Evolutionary conservation across 2,329 filamentous ascomycete genomes (phyloP).

Genomic region (Coniochaeta sp.): DNA sequence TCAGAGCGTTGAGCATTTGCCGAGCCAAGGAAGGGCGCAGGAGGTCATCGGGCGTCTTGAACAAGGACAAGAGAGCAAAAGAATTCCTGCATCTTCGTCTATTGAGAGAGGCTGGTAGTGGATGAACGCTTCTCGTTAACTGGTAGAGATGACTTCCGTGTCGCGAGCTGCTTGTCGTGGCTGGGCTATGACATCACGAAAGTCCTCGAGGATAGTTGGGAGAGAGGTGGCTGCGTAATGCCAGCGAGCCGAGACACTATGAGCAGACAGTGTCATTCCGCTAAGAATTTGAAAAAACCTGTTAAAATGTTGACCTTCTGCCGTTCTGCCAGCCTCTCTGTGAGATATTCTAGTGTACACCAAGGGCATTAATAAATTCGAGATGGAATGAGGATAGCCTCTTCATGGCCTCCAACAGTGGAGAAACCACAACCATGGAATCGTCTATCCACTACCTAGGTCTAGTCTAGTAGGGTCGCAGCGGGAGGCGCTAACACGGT

Average conservation of each 20-base stretch:
- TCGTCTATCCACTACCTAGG: too few species aligned
- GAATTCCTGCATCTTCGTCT: neutral
- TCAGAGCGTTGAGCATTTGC: neutral
- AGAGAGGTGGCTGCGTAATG: neutral
- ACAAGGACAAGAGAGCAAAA: neutral
- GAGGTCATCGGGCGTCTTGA: neutral
- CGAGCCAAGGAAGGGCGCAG: neutral
- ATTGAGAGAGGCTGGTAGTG: neutral
- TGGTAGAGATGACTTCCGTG: neutral
- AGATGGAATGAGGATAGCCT: neutral
- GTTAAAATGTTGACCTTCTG: neutral
- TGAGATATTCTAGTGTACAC: neutral
- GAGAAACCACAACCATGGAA: neutral
- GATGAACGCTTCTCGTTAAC: neutral
- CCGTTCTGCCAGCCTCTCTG: neutral
- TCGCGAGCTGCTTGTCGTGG: neutral
- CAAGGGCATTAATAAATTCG: neutral
- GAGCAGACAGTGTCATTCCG: neutral
- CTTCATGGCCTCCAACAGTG: neutral
- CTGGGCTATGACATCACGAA: too few species aligned
- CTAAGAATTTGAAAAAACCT: neutral
- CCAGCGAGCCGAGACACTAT: neutral
- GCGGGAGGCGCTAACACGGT: neutral
- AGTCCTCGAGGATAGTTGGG: too few species aligned
- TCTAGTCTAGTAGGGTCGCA: neutral